Base-by-base conservation (phyloP, 1,284 basidiomycete species). In the Marasmius sp. region DNA sequence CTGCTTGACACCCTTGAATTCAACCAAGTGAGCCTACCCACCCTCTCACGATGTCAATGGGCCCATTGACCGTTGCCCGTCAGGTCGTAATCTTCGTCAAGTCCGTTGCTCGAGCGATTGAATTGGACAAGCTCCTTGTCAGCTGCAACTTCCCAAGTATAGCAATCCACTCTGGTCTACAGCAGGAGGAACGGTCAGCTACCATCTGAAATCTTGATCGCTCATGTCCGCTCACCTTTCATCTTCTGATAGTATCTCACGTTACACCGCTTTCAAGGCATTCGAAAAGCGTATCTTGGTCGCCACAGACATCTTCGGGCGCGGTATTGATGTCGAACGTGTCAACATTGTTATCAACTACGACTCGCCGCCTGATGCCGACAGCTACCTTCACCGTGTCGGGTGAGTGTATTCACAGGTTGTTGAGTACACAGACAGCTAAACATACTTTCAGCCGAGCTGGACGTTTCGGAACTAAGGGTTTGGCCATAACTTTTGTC, bases 11-110 rank as follows among this genome's bases (percentile, higher is more conserved):
- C 91, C 22, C 83, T 99, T 63, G 97, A 99, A 78, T 99, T 99
- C 84, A 99, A 99, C 76, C 97, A 99, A 77, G 95, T 93, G 59
- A 57, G 80, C 58, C 9, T 14, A 36, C 57, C 52, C 38, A 1
- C n/a, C 16, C 20, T 16, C 16, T 18, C 20, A 18, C n/a, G 33
- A 16, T 18, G 34, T 14, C 48, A 22, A 36, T 16, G 16, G 38
- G 33, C 8, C 39, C 37, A 34, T 52, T 45, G 61, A 60, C 64
- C 14, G 58, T 33, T 37, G 27, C 50, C 45, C 11, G 52, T 18
- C 65, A 97, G 94, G 97, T 99, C 69, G 97, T 98, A 68, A 99
- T 99, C 71, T 99, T 99, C 70, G 97, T 99, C 68, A 99, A 98
- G 79, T 98, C 96, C 9, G 95, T 98, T 57, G 91, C 93, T 38